phyloP scores from a whole-genome alignment of 1,284 basidiomycete species.

The Polyporus tsugae region DNA sequence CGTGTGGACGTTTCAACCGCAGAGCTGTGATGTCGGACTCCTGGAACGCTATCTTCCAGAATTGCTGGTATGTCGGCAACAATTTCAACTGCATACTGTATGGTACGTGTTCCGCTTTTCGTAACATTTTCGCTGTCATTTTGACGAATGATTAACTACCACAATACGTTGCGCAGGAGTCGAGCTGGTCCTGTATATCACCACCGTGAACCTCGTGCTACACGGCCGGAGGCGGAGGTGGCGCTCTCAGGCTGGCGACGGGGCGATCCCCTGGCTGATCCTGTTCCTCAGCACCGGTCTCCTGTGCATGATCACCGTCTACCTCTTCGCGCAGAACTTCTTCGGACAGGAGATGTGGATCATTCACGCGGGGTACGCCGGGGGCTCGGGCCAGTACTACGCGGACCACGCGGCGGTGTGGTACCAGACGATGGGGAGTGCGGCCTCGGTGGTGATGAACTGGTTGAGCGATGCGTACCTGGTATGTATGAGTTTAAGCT shows the following conservation, averaged over 20 bases:
- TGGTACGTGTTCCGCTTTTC: neutral
- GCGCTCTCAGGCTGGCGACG: too few species aligned
- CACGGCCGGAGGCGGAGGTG: too few species aligned
- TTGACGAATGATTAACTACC: too few species aligned
- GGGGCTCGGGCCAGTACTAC: slow-evolving; percentile 25
- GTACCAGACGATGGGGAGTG: slow-evolving; percentile 32
- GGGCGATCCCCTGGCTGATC: slow-evolving; percentile 15
- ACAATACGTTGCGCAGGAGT: slow-evolving; percentile 11
- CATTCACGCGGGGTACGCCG: slow-evolving; percentile 26
- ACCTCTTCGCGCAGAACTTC: slow-evolving; percentile 23
- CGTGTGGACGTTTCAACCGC: neutral
- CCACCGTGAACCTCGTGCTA: slow-evolving; percentile 17
- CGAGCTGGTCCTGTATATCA: slow-evolving; percentile 28
- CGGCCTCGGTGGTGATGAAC: slow-evolving; percentile 24
- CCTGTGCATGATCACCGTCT: slow-evolving; percentile 30
- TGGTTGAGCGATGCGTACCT: slow-evolving; percentile 27
- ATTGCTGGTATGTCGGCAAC: slow-evolving; percentile 10
- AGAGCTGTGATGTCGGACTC: neutral
- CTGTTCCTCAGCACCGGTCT: slow-evolving; percentile 27
- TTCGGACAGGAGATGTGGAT: slow-evolving; percentile 36
- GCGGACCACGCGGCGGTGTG: slow-evolving; percentile 26
- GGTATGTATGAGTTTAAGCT: too few species aligned
- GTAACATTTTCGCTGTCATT: too few species aligned
- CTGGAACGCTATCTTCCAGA: slow-evolving; percentile 10
- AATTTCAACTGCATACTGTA: slow-evolving; percentile 12